Evolutionary conservation across 441 rosid species (phyloP).

Genomic region (Viola pubescens): DNA sequence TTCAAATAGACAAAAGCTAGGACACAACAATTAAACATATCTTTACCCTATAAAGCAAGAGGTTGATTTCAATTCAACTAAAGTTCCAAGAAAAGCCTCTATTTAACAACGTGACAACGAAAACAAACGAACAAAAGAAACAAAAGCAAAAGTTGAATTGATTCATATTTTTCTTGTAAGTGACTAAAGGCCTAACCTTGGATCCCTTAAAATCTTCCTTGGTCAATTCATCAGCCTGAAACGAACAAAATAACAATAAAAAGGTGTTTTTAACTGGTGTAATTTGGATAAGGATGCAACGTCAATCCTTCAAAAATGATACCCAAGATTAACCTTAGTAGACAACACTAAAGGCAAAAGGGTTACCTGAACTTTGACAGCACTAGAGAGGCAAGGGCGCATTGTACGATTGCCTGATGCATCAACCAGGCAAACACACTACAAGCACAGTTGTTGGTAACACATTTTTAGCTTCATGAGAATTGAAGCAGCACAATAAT

Average conservation of each 20-base stretch:
- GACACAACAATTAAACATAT: too few relatives aligned
- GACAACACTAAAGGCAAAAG: constrained; percentile 2
- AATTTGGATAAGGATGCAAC: background rate
- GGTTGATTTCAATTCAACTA: background rate
- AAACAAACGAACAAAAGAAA: background rate
- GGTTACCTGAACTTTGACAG: constrained; percentile 81
- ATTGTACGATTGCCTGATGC: constrained; percentile 78
- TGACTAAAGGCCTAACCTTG: constrained; percentile 41
- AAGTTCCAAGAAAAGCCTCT: background rate
- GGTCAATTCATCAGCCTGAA: constrained; percentile 71
- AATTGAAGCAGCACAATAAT: constrained; percentile 5
- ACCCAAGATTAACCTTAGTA: background rate
- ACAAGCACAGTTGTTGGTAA: constrained; percentile 18
- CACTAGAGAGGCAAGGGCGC: constrained; percentile 84
- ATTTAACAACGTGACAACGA: background rate
- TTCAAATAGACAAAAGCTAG: background rate
- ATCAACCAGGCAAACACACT: constrained; percentile 96
- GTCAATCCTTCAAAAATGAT: constrained; percentile 1
- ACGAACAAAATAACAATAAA: constrained; percentile 6
- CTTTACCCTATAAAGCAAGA: background rate
- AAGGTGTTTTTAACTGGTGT: background rate
- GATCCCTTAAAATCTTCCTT: constrained; percentile 70
- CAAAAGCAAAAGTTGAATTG: background rate
- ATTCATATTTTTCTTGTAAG: background rate
- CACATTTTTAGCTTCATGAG: constrained; percentile 11